Evolutionary conservation across 2,329 filamentous ascomycete genomes (phyloP).

Genomic region (Aspergillus alliaceus): DNA sequence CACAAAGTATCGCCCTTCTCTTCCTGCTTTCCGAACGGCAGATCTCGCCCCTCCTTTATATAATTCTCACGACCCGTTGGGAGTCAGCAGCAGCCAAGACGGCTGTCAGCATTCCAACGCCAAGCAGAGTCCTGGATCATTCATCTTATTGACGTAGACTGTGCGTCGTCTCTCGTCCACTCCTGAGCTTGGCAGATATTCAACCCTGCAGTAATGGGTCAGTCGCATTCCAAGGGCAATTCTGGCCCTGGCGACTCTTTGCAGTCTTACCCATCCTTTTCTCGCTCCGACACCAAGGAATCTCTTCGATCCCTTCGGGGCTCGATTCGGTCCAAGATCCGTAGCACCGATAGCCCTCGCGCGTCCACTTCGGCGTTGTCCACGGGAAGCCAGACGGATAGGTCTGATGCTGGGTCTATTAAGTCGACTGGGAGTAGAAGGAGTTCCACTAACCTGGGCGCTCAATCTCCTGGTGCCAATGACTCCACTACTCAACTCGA

Average conservation of each 20-base stretch:
- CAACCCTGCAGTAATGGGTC: slow-evolving; percentile 46
- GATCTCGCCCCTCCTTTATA: slow-evolving; percentile 18
- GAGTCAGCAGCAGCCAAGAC: slow-evolving; percentile 26
- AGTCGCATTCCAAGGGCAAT: slow-evolving; percentile 54
- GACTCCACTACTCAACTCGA: slow-evolving; percentile 49
- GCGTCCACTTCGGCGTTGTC: slow-evolving; percentile 66
- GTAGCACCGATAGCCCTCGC: slow-evolving; percentile 72
- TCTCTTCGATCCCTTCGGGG: slow-evolving; percentile 83
- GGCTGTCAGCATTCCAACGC: slow-evolving; percentile 27
- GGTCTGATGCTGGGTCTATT: slow-evolving; percentile 72
- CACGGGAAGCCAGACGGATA: slow-evolving; percentile 59
- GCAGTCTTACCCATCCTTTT: slow-evolving; percentile 87
- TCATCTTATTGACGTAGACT: slow-evolving; percentile 21
- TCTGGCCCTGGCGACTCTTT: slow-evolving; percentile 63
- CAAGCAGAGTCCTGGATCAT: slow-evolving; percentile 23
- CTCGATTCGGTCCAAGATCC: slow-evolving; percentile 80
- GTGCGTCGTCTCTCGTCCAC: slow-evolving; percentile 23
- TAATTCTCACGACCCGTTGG: slow-evolving; percentile 9
- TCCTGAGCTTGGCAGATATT: slow-evolving; percentile 34
- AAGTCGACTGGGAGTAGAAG: slow-evolving; percentile 63
- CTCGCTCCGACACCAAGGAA: slow-evolving; percentile 88
- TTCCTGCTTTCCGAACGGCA: slow-evolving; percentile 1
- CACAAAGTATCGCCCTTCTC: not conserved
- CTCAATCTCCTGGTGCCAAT: slow-evolving; percentile 39
- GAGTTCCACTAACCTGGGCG: slow-evolving; percentile 28